Evolutionary conservation across 169 alveolate species (phyloP).

Genomic region (Plasmodium yoelii): DNA sequence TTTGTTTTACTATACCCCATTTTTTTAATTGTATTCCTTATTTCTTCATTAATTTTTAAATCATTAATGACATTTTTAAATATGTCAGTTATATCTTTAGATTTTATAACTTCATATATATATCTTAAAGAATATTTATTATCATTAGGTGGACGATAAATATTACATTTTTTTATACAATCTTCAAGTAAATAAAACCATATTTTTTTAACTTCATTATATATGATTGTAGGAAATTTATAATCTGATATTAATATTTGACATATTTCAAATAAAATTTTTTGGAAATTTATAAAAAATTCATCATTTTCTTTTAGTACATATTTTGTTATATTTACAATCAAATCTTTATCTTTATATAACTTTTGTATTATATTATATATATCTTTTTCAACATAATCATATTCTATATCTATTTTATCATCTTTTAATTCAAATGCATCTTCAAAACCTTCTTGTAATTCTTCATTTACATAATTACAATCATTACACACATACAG

Average conservation of each 20-base stretch:
- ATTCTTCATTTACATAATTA: constrained; percentile 37
- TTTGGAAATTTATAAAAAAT: constrained; percentile 48
- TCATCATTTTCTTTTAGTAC: constrained; percentile 70
- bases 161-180: constrained; percentile 21
- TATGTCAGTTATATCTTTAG: background rate
- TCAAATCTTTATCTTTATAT: constrained; percentile 35
- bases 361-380: constrained; percentile 43
- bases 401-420: background rate
- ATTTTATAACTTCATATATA: constrained; percentile 41
- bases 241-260: constrained; percentile 12
- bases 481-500: constrained; percentile 47
- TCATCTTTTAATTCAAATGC: background rate
- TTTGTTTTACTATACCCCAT: constrained; percentile 42
- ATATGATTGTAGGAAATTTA: constrained; percentile 17
- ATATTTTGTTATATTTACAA: constrained; percentile 27
- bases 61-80: background rate
- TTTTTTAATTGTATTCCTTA: constrained; percentile 33
- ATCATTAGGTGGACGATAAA: constrained; percentile 25
- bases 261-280: constrained; percentile 15
- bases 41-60: constrained; percentile 10
- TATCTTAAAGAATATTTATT: constrained; percentile 14
- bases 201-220: constrained; percentile 45
- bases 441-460: constrained; percentile 40
- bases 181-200: constrained; percentile 53
- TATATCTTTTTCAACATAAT: constrained; percentile 29